These are phyloP conservation scores for Tremella yokohamensis DNA, from an alignment of 768 basidiomycete genomes.

Conservation along the genomic window DNA sequence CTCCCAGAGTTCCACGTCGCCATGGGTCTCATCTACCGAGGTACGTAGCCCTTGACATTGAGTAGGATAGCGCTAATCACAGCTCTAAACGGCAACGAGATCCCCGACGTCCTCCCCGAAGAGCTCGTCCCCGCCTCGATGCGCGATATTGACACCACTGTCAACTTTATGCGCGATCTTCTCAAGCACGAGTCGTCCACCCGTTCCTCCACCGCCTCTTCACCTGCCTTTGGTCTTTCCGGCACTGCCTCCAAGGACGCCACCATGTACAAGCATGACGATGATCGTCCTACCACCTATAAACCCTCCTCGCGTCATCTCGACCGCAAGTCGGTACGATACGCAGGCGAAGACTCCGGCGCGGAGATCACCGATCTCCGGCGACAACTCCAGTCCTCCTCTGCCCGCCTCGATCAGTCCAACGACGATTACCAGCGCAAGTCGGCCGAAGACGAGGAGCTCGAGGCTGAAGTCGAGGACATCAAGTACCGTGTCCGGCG, in stretches of 20 bases:
- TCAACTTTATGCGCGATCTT: conserved; percentile 81
- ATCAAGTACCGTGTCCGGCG: conserved; percentile 77
- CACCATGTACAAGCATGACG: conserved; percentile 80
- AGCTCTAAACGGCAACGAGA: conserved; percentile 88
- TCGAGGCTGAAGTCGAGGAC: conserved; percentile 87
- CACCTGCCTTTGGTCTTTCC: conserved; percentile 30
- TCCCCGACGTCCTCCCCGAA: conserved; percentile 78
- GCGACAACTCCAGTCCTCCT: conserved; percentile 71
- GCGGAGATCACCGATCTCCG: conserved; percentile 82
- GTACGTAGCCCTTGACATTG: conserved; percentile 56
- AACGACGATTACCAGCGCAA: conserved; percentile 62
- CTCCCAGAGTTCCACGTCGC: conserved; percentile 96
- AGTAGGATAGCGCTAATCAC: conserved; percentile 5
- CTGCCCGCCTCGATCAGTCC: conserved; percentile 71
- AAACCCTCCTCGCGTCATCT: conserved; percentile 77
- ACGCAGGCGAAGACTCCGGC: conserved; percentile 62
- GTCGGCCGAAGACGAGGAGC: conserved; percentile 77
- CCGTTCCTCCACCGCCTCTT: conserved; percentile 55
- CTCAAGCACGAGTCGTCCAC: conserved; percentile 71
- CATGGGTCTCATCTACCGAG: conserved; percentile 94
- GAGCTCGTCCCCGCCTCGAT: conserved; percentile 91
- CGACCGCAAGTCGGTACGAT: conserved; percentile 73
- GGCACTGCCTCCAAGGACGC: conserved; percentile 62
- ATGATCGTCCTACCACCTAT: conserved; percentile 67
- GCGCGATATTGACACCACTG: conserved; percentile 80